A percentile compares a stretch with the other conserved stretches of the same genome.
phyloP scores from a whole-genome alignment of 371 early-diverging fungal genomes.

The Mortierella sp. region DNA sequence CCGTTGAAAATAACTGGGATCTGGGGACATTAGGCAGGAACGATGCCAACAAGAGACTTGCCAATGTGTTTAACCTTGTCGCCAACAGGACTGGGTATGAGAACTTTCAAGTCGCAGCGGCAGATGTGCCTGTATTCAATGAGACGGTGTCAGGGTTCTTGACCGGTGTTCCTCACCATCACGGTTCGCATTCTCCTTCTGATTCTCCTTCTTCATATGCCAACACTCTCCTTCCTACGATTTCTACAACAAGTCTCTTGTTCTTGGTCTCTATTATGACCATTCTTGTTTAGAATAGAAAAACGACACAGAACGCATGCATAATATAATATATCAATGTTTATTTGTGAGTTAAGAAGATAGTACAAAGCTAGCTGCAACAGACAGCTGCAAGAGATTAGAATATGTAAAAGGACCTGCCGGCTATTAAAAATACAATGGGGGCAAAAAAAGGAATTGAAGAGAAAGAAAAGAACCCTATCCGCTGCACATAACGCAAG shows the following conservation, averaged over 20 bases:
- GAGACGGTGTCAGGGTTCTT: slow-evolving; percentile 5
- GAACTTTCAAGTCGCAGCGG: background rate
- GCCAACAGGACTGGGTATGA: slow-evolving; percentile 23
- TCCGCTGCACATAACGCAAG: slow-evolving; percentile 83
- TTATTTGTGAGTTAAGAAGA: background rate
- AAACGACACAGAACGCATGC: too few relatives aligned
- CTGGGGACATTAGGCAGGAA: slow-evolving; percentile 66
- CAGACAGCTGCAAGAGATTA: background rate
- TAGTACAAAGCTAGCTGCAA: background rate
- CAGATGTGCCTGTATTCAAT: background rate
- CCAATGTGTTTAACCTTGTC: slow-evolving; percentile 54
- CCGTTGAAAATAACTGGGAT: slow-evolving; percentile 72
- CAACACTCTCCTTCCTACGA: background rate
- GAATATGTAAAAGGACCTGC: background rate
- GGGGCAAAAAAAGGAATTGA: background rate
- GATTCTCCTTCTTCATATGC: background rate
- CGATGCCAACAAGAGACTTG: slow-evolving; percentile 54
- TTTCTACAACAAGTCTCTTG: too few relatives aligned
- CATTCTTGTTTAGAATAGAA: too few relatives aligned
- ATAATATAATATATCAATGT: background rate
- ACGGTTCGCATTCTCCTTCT: background rate
- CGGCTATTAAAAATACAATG: background rate
- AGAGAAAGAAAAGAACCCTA: slow-evolving; percentile 37
- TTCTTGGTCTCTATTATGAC: background rate
- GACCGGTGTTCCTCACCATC: background rate